Evolutionary conservation across 2,329 filamentous ascomycete species (phyloP).

Genomic region (Colletotrichum destructivum): DNA sequence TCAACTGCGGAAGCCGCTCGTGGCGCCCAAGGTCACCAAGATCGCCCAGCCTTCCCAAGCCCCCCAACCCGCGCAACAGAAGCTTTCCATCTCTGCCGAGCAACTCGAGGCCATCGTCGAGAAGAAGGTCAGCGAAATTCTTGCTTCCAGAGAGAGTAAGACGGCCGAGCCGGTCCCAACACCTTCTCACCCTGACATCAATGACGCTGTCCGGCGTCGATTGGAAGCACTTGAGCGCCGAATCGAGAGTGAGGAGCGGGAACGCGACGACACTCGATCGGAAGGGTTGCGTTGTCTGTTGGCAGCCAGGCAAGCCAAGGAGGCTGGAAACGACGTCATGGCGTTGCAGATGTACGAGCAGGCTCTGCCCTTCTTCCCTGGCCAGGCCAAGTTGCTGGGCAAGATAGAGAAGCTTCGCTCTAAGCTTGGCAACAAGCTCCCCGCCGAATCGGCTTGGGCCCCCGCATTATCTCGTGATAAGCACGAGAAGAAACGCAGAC

Average conservation of each 20-base stretch:
- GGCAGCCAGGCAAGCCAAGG: conserved; percentile 93
- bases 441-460: conserved; percentile 21
- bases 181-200: conserved; percentile 68
- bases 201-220: conserved; percentile 83
- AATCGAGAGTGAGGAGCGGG: conserved; percentile 75
- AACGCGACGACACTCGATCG: conserved; percentile 78
- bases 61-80: conserved; percentile 45
- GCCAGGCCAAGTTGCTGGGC: conserved; percentile 81
- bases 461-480: conserved; percentile 23
- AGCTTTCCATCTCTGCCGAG: conserved; percentile 73
- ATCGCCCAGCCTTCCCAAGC: conserved; percentile 54
- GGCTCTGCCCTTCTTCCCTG: conserved; percentile 87
- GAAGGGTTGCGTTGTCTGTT: conserved; percentile 89
- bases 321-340: conserved; percentile 82
- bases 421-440: conserved; percentile 59
- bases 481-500: conserved; percentile 45
- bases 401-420: conserved; percentile 77
- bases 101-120: conserved; percentile 94
- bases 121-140: conserved; percentile 89
- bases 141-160: conserved; percentile 80
- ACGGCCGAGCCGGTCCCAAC: conserved; percentile 62
- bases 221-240: conserved; percentile 88
- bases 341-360: conserved; percentile 90
- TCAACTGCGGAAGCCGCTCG: conserved; percentile 60
- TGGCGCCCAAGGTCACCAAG: conserved; percentile 63